Percentiles rank a stretch among this genome's conserved stretches.
Evolutionary conservation across 345 rosid species (phyloP).

Genomic region (Euphorbia tirucalli): DNA sequence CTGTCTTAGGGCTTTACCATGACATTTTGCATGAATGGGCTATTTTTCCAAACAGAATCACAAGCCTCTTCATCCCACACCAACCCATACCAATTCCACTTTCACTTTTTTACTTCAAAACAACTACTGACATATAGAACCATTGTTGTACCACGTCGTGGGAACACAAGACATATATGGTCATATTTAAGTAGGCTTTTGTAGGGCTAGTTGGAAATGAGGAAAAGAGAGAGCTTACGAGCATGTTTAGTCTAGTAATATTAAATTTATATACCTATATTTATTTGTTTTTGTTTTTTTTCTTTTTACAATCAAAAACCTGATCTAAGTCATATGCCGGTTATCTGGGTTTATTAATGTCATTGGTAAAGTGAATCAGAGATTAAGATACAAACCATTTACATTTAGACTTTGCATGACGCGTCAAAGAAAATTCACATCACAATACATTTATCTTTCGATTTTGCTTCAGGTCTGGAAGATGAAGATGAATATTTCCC

Average conservation of each 20-base stretch:
- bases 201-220: neutral
- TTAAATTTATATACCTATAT: slow-evolving; percentile 10
- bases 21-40: neutral
- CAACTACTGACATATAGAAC: neutral
- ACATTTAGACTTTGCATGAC: slow-evolving; percentile 27
- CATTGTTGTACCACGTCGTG: neutral
- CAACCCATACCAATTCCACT: neutral
- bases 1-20: neutral
- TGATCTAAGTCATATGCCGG: slow-evolving; percentile 13
- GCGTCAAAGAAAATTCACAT: slow-evolving; percentile 45
- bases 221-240: neutral
- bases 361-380: slow-evolving; percentile 16
- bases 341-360: slow-evolving; percentile 22
- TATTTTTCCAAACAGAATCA: neutral
- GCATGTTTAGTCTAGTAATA: neutral
- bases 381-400: slow-evolving; percentile 28
- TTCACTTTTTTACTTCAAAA: neutral
- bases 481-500: slow-evolving; percentile 43
- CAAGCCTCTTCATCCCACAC: neutral
- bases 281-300: slow-evolving; percentile 3
- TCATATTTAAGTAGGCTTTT: neutral
- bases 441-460: slow-evolving; percentile 69
- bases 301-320: slow-evolving; percentile 21
- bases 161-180: neutral
- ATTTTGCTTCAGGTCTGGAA: slow-evolving; percentile 57